Conservation (phyloP, 2,329 filamentous ascomycete genomes). For the Clonostachys rosea region DNA sequence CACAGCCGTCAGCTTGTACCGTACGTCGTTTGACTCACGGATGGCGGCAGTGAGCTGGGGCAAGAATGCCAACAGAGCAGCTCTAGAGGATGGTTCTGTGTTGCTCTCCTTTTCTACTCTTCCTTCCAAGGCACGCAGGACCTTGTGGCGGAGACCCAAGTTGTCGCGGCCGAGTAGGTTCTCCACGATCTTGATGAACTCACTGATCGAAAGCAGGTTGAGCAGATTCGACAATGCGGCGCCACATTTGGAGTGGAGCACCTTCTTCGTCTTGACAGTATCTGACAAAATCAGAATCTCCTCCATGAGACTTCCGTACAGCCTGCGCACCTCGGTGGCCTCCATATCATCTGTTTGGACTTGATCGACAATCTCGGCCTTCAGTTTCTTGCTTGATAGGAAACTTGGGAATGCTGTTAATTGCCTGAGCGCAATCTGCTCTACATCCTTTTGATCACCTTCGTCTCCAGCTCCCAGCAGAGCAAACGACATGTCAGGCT, state of each 20-base stretch:
- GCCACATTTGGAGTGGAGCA: conserved; percentile 54
- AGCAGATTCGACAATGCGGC: conserved; percentile 76
- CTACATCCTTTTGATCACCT: conserved; percentile 38
- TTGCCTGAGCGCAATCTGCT: conserved; percentile 47
- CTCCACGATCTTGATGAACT: conserved; percentile 87
- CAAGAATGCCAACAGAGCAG: conserved; percentile 72
- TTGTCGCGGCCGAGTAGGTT: conserved; percentile 73
- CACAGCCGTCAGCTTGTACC: conserved; percentile 80
- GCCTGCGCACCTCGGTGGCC: conserved; percentile 58
- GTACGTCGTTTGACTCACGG: conserved; percentile 63
- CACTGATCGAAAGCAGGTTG: conserved; percentile 76
- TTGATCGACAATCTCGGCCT: conserved; percentile 48
- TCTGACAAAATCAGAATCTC: conserved; percentile 63
- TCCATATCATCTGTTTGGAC: conserved; percentile 62
- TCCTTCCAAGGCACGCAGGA: conserved; percentile 73
- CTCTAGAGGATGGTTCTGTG: conserved; percentile 62
- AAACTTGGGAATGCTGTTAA: conserved; percentile 53
- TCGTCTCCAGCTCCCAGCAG: conserved; percentile 59
- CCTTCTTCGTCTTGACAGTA: conserved; percentile 50
- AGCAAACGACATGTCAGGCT: conserved; percentile 67
- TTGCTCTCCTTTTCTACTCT: conserved; percentile 72
- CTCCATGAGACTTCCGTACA: conserved; percentile 67
- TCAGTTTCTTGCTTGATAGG: conserved; percentile 52
- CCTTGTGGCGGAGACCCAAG: conserved; percentile 71
- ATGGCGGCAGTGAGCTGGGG: conserved; percentile 76